Evolutionary conservation across 441 rosid genomes (phyloP), one percentile per base, ranked within the genome.

Genomic region (Bocquillonia castaneifolia): DNA sequence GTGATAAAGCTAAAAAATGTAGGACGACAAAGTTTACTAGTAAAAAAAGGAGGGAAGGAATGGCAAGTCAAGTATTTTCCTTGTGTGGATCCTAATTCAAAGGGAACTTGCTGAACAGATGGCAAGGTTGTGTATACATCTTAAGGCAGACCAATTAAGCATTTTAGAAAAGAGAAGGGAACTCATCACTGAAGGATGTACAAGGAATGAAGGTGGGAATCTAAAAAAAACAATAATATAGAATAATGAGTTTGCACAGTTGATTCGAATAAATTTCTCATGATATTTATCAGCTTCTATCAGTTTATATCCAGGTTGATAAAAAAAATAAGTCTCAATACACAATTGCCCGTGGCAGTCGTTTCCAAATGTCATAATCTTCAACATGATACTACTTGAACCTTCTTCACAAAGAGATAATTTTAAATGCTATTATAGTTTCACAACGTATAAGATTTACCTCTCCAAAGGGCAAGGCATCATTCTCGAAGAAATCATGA

Each of bases 391-490:
- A 47, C 44, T 22, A 58, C 36, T 50, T 17, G 5, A 64, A 15
- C 64, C 34, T 61, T 18, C 69, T 28, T 20, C 17, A 59, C 7
- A 3, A 10, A 3, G 3, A 23, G 28, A 48, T 25, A 52, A 72
- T 14, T 26, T 22, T 26, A 13, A 0, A 17, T 59, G 56, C 62
- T 37, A 14, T 5, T 28, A 48, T 23, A 45, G 63, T 57, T 66
- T 62, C 2, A 40, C 65, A 13, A 62, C 53, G 57, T 66, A 68
- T 25, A 48, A 14, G 71, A 67, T 68, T 76, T 87, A 96, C 99
- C 98, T 96, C 99, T 82, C 99, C 99, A 71, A 96, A 96, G 79
- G 98, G 98, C 73, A 96, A 80, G 40, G 74, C 86, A 62, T 96
- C 99, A 66, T 88, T 91, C 83, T 89, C 97, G 63, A 96, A 96